Percentiles rank a stretch among this genome's conserved stretches.
Conservation (phyloP, 148 eudicot genomes). For the Vaccinium corymbosum region DNA sequence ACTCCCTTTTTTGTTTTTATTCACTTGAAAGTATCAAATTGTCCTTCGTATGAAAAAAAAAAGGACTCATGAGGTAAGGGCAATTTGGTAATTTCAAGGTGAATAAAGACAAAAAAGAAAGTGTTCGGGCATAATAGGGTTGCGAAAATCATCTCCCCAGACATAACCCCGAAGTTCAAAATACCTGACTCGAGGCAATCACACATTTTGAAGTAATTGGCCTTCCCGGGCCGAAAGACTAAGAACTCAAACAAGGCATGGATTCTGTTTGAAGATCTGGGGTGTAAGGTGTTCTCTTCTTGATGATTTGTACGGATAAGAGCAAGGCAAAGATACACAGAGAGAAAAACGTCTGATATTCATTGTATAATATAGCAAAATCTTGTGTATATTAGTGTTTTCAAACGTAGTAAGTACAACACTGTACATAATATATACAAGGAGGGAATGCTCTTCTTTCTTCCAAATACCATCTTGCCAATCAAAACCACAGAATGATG, state of each 20-base stretch:
- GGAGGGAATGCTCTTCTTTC: background rate
- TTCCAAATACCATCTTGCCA: background rate
- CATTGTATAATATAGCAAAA: background rate
- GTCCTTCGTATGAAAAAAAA: no score
- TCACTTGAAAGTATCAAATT: no score
- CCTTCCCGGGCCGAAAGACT: background rate
- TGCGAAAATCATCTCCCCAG: no score
- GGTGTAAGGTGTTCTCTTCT: background rate
- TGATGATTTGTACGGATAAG: background rate
- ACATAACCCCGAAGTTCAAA: background rate
- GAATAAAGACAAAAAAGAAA: no score
- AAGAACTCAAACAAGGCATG: background rate
- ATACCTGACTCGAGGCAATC: background rate
- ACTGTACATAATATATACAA: background rate
- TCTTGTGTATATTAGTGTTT: background rate
- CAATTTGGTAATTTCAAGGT: no score
- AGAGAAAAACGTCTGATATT: background rate
- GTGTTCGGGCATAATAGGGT: no score
- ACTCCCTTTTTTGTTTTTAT: no score
- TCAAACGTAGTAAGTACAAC: background rate
- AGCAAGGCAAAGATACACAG: background rate
- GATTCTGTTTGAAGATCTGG: background rate
- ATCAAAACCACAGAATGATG: background rate
- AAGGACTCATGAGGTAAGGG: no score
- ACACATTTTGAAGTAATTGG: background rate